phyloP scores from a whole-genome alignment of 768 basidiomycete species.

The Macrocybe gigantea region DNA sequence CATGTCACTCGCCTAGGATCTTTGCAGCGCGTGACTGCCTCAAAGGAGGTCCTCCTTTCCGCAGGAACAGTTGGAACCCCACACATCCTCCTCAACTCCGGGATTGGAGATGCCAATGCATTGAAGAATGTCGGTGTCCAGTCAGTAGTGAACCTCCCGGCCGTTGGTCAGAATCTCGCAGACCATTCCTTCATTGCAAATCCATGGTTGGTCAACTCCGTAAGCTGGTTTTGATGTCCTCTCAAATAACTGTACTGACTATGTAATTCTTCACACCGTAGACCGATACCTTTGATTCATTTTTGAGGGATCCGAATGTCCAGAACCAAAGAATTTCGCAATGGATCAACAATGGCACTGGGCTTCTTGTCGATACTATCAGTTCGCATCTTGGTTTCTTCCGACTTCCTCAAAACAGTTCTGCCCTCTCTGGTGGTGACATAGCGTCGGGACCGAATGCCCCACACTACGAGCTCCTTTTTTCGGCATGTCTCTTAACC shows the following conservation, averaged over 20 bases:
- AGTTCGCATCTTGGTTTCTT: slow-evolving; percentile 15
- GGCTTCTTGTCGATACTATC: slow-evolving; percentile 12
- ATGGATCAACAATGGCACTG: slow-evolving; percentile 14
- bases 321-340: slow-evolving; percentile 7
- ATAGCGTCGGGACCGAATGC: slow-evolving; percentile 20
- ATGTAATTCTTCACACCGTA: no score
- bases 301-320: neutral
- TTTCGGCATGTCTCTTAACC: slow-evolving; percentile 13
- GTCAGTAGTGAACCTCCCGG: slow-evolving; percentile 13
- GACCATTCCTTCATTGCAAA: slow-evolving; percentile 16
- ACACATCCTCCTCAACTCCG: slow-evolving; percentile 19
- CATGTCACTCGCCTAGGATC: slow-evolving; percentile 1
- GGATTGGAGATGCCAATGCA: slow-evolving; percentile 16
- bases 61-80: slow-evolving; percentile 23
- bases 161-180: slow-evolving; percentile 16
- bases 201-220: slow-evolving; percentile 9
- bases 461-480: slow-evolving; percentile 20
- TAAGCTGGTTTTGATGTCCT: neutral
- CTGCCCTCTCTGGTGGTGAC: slow-evolving; percentile 17
- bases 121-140: slow-evolving; percentile 10
- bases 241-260: neutral
- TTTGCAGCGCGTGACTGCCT: slow-evolving; percentile 12
- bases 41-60: slow-evolving; percentile 24
- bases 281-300: slow-evolving; percentile 5
- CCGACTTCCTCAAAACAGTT: slow-evolving; percentile 13